Base-by-base conservation (phyloP, 2,329 filamentous ascomycete genomes). In the Neonectria faginata region DNA sequence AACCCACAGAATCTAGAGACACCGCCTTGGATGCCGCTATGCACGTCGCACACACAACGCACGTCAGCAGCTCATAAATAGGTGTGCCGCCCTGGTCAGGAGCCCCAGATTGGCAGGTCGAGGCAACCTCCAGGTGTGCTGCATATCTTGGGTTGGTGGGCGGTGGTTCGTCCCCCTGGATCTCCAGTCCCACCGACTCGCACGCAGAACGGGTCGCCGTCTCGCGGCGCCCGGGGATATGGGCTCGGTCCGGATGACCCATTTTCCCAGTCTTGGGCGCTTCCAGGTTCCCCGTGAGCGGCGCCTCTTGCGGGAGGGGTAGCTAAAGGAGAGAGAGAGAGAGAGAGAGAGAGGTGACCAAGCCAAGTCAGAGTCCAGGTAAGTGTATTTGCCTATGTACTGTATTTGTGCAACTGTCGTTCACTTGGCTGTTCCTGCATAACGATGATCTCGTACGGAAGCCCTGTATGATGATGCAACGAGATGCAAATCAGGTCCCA, bases 201-300 rank as follows among this genome's bases (percentile, higher is more conserved):
- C 36, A 39, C 33, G 33, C 42, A 47, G 36, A 47, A 55, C 36
- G 44, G 51, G 44, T 47, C 51, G 29, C 48, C 53, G 60, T 54
- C 47, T 62, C 29, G 47, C 39, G 42, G 60, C 48, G 59, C 25
- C 47, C 47, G 60, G 61, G 61, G 44, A n/a, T 53, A 64, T 64
- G 45, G 61, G 56, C 57, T 51, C 45, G 52, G 51, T 36, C 61
- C 57, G 56, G 47, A 20, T 60, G 51, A 47, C 56, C 61, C 61
- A 50, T 59, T 44, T 56, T 52, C 56, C 16, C 27, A 20, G 41
- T 10, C 27, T n/a, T 54, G 56, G 58, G 36, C 36, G 16, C 27
- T 16, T 36, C 44, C 47, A 10, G 16, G 18, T 16, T 36, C 44
- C 53, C 12, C 45, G 33, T 14, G 39, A 44, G 48, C 39, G 36